phyloP scores from a whole-genome alignment of 495 filamentous ascomycete genomes.

The Penicillium steckii region DNA sequence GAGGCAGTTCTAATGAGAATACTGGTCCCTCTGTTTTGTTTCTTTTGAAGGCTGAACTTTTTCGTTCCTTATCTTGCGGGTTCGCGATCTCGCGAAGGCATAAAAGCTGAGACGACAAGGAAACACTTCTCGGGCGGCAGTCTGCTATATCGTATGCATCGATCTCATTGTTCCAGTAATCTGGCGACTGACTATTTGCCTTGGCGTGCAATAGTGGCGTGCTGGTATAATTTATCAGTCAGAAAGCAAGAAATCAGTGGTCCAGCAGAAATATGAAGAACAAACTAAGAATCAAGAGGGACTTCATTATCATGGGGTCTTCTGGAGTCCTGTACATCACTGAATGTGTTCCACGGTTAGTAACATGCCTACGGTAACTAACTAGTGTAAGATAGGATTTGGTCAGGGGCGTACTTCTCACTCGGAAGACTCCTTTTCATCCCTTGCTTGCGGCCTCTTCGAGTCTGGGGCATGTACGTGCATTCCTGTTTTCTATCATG shows the following conservation, averaged over 20 bases:
- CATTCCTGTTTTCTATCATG: neutral
- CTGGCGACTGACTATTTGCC: neutral
- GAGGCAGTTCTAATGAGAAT: neutral
- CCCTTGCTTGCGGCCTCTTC: neutral
- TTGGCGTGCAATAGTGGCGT: neutral
- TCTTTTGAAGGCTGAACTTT: neutral
- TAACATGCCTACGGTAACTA: too few relatives aligned
- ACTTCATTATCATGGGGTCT: neutral
- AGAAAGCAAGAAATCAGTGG: neutral
- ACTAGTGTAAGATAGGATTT: neutral
- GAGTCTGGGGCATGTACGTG: neutral
- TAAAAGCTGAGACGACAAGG: neutral
- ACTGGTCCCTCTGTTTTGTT: neutral
- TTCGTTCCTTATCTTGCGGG: neutral
- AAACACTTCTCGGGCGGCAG: neutral
- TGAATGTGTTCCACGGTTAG: neutral
- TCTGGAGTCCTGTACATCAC: neutral
- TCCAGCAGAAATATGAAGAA: neutral
- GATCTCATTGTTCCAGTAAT: neutral
- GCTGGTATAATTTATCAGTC: neutral
- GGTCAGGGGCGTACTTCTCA: neutral
- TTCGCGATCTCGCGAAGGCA: neutral
- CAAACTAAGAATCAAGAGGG: neutral
- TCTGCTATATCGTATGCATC: neutral
- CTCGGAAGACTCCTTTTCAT: neutral